These are phyloP conservation scores for Barnettozyma salicaria DNA, from an alignment of 805 yeast genomes.

Conservation along the genomic window DNA sequence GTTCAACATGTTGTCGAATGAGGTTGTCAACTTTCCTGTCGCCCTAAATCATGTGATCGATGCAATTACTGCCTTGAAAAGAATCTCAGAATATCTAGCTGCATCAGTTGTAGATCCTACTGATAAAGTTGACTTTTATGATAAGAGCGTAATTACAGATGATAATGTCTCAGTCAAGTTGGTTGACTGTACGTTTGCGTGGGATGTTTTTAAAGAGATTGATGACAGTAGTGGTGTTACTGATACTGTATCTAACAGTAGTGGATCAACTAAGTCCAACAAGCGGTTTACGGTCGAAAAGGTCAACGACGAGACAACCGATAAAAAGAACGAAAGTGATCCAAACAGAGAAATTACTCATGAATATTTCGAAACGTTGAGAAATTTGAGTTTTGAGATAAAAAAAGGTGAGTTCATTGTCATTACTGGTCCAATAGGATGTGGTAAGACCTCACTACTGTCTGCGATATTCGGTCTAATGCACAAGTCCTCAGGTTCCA, in stretches of 20 bases:
- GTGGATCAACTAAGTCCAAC: background rate
- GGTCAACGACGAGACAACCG: background rate
- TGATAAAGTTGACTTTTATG: slow-evolving; percentile 29
- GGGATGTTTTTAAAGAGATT: slow-evolving; percentile 42
- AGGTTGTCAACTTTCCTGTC: slow-evolving; percentile 54
- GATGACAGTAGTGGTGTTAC: background rate
- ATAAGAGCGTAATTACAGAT: slow-evolving; percentile 11
- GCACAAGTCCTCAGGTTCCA: slow-evolving; percentile 40
- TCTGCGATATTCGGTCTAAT: slow-evolving; percentile 67
- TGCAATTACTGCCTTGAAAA: slow-evolving; percentile 52
- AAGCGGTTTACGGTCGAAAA: background rate
- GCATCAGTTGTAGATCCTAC: slow-evolving; percentile 38
- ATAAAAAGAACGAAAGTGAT: slow-evolving; percentile 4
- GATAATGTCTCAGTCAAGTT: slow-evolving; percentile 41
- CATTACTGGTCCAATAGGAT: slow-evolving; percentile 74
- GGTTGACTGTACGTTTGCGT: slow-evolving; percentile 49
- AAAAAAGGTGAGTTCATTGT: slow-evolving; percentile 65
- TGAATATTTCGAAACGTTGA: slow-evolving; percentile 22
- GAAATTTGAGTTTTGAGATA: slow-evolving; percentile 44
- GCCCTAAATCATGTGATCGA: slow-evolving; percentile 52
- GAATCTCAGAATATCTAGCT: slow-evolving; percentile 47
- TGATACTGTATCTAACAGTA: background rate
- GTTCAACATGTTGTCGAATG: slow-evolving; percentile 53
- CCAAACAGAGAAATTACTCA: slow-evolving; percentile 8
- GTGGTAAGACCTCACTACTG: slow-evolving; percentile 71